Percentiles rank a stretch among this genome's conserved stretches.
Conservation (phyloP, 192 early-diverging fungal species). For the Entomortierella chlamydospora region DNA sequence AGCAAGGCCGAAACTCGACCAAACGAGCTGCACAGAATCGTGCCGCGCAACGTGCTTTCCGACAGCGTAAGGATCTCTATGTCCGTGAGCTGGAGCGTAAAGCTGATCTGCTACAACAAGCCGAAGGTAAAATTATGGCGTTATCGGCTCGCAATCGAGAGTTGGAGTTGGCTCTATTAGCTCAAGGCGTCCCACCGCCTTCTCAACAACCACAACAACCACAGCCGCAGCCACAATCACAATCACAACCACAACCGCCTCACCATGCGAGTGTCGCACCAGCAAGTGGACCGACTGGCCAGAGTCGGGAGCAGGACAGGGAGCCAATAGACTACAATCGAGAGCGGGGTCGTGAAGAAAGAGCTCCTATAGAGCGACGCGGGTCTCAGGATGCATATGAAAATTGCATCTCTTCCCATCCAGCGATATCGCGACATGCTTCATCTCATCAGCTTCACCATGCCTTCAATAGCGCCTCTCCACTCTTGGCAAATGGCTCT, state of each 20-base stretch:
- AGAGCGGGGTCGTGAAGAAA: slow-evolving; percentile 10
- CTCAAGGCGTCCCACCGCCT: background rate
- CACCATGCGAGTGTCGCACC: background rate
- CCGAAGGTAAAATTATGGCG: slow-evolving; percentile 57
- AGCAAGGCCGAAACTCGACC: slow-evolving; percentile 55
- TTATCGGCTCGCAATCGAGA: slow-evolving; percentile 21
- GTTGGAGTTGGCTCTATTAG: slow-evolving; percentile 8
- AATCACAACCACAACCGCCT: background rate
- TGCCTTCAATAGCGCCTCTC: background rate
- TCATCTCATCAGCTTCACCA: background rate
- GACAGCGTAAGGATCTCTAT: slow-evolving; percentile 87
- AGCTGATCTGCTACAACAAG: slow-evolving; percentile 69
- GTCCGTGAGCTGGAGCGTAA: slow-evolving; percentile 82
- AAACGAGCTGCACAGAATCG: slow-evolving; percentile 92
- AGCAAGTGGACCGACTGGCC: background rate
- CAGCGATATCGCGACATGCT: background rate
- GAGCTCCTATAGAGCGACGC: background rate
- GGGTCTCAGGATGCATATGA: background rate
- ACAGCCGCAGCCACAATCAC: no score
- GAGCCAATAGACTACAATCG: slow-evolving; percentile 14
- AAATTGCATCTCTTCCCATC: background rate
- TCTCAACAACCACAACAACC: background rate
- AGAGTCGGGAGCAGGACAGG: background rate
- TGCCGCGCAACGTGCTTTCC: slow-evolving; percentile 90
- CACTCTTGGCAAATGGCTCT: background rate